Base-by-base conservation (phyloP, 2,329 filamentous ascomycete species). In the Ascochyta lentis region DNA sequence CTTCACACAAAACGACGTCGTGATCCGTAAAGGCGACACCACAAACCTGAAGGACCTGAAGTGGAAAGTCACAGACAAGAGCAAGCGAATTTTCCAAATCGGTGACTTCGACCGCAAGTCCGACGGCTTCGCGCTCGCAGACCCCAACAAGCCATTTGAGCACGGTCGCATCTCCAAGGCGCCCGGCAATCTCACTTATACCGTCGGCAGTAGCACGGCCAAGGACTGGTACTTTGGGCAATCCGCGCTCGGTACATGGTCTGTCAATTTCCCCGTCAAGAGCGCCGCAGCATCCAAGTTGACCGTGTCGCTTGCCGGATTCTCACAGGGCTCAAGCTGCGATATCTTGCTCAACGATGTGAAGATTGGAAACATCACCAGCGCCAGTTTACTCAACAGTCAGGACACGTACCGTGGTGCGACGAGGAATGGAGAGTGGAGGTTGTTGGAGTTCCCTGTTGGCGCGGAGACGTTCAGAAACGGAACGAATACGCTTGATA, bases 181-280 rank as follows among this genome's bases (percentile, higher is more conserved):
- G 35, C 80, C 81, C 0, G 76, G 73, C 3, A 78, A 82, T 50
- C 59, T 83, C 9, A 79, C 75, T 0, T 83, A 76, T 59, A 78
- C 71, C 0, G 64, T 81, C 12, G 79, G 79, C 3, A 65, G 66
- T 4, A 69, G 70, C 2, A 60, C 64, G 1, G 22, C 54, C 1
- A 45, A 34, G 7, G 80, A 83, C 51, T 83, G 81, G 81, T 83
- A 77, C 56, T 83, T 81, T 49, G 80, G 75, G 0, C 80, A 82
- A 56, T 78, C 77, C 3, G 59, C 63, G 3, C 50, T 71, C 0
- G 75, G 75, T 0, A 73, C 68, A 0, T 75, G 72, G 70, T 58
- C 54, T 3, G 65, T 77, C 15, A 46, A 60, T 4, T 77, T 77
- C 75, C 77, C 58, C 61, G 72, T 29, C 65, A 54, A 40, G 15